Evolutionary conservation across 495 filamentous ascomycete genomes (phyloP).

Genomic region (Astrothelium subdiscretum): DNA sequence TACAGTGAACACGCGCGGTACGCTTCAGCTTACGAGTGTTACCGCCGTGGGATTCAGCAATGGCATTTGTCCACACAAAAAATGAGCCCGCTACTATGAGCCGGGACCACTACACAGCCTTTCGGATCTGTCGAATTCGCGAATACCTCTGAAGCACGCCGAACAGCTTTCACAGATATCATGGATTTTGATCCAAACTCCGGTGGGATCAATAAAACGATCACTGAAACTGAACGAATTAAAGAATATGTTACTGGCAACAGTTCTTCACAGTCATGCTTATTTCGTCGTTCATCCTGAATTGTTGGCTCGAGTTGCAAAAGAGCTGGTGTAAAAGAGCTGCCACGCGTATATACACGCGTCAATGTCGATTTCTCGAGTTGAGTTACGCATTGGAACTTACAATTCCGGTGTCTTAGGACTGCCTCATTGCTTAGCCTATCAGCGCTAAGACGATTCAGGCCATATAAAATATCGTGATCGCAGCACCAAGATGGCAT

Average conservation of each 20-base stretch:
- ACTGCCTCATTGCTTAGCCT: background rate
- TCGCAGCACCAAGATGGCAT: background rate
- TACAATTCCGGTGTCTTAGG: background rate
- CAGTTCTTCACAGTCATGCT: background rate
- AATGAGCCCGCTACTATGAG: background rate
- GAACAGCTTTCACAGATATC: background rate
- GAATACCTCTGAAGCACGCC: background rate
- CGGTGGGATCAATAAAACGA: background rate
- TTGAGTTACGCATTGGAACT: background rate
- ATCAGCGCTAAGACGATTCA: background rate
- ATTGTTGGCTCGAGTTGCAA: background rate
- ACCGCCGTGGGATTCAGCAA: background rate
- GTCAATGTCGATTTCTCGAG: background rate
- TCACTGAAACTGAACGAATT: background rate
- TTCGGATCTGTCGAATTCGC: background rate
- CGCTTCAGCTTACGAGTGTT: background rate
- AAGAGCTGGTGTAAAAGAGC: background rate
- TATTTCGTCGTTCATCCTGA: background rate
- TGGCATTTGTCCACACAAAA: background rate
- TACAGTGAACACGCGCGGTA: background rate
- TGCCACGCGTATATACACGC: background rate
- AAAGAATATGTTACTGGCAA: background rate
- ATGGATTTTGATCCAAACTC: background rate
- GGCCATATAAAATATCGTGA: background rate
- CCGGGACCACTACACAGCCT: background rate